Percentiles rank a stretch among this genome's conserved stretches.
Evolutionary conservation across 78 protist genomes (phyloP).

Genomic region (Paratrimastix pyriformis): DNA sequence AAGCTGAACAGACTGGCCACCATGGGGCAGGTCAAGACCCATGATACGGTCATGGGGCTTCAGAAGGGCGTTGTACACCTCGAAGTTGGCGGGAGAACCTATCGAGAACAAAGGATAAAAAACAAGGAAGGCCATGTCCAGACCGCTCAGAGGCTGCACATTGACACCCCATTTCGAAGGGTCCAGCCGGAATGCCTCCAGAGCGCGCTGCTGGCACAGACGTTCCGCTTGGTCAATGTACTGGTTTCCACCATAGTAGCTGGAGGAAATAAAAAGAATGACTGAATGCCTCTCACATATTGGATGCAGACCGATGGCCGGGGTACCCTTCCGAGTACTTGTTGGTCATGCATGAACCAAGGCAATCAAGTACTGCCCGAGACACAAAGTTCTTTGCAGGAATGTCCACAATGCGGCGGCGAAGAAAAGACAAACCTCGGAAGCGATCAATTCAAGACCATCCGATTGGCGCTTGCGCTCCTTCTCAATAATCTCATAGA

Average conservation of each 20-base stretch:
- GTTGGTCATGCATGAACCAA: constrained; percentile 93
- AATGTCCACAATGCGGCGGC: not conserved
- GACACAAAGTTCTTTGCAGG: constrained; percentile 87
- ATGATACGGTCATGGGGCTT: constrained; percentile 96
- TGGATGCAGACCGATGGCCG: constrained; percentile 69
- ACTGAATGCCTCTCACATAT: not conserved
- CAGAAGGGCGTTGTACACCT: constrained; percentile 79
- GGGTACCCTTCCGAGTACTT: constrained; percentile 98
- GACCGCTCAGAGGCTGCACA: constrained; percentile 85
- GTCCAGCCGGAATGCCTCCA: constrained; percentile 72
- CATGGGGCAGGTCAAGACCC: constrained; percentile 95
- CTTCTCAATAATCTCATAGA: too few species aligned
- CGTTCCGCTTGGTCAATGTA: constrained; percentile 77
- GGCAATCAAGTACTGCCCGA: constrained; percentile 88
- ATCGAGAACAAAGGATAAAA: not conserved
- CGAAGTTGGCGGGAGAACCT: constrained; percentile 88
- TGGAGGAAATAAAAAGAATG: too few species aligned
- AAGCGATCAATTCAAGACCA: constrained; percentile 94
- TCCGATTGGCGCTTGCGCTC: constrained; percentile 90
- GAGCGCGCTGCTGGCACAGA: constrained; percentile 83
- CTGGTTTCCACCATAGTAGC: constrained; percentile 95
- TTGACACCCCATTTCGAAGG: constrained; percentile 96
- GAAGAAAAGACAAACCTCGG: constrained; percentile 51
- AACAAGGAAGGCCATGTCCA: not conserved
- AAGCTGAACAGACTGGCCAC: constrained; percentile 81